Conservation (phyloP, 192 early-diverging fungal genomes). For the Entomortierella beljakovae region DNA sequence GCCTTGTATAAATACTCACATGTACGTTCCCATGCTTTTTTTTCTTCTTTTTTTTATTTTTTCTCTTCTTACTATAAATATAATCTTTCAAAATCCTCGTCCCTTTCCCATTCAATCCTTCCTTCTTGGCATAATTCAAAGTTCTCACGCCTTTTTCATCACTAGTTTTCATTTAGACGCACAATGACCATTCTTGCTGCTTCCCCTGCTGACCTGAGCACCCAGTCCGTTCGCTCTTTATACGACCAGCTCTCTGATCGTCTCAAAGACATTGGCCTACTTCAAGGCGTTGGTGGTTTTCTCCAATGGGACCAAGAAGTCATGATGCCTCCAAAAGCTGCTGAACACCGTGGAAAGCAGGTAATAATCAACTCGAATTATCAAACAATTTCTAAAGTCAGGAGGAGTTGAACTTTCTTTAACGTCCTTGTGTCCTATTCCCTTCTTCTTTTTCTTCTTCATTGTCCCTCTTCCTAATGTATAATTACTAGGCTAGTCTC, state of each 20-base stretch:
- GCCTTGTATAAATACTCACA: no score
- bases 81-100: no score
- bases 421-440: not conserved
- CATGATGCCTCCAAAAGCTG: slow-evolving; percentile 57
- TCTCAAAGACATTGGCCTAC: slow-evolving; percentile 31
- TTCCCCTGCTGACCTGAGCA: slow-evolving; percentile 32
- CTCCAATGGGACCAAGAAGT: slow-evolving; percentile 56
- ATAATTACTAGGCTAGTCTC: slow-evolving; percentile 22
- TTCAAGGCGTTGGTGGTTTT: slow-evolving; percentile 26
- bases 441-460: not conserved
- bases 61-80: no score
- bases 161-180: slow-evolving; percentile 40
- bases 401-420: not conserved
- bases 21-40: no score
- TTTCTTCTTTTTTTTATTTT: no score
- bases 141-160: slow-evolving; percentile 1
- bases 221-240: slow-evolving; percentile 46
- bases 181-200: slow-evolving; percentile 54
- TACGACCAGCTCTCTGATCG: slow-evolving; percentile 38
- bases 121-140: no score
- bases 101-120: no score
- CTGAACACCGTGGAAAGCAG: slow-evolving; percentile 35
- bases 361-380: not conserved
- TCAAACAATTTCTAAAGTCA: not conserved
- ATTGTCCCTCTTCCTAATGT: not conserved